Percentiles rank a stretch among this genome's conserved stretches.
Conservation (phyloP, 352 stramenopile genomes). For the Pilasporangium apinafurcum region DNA sequence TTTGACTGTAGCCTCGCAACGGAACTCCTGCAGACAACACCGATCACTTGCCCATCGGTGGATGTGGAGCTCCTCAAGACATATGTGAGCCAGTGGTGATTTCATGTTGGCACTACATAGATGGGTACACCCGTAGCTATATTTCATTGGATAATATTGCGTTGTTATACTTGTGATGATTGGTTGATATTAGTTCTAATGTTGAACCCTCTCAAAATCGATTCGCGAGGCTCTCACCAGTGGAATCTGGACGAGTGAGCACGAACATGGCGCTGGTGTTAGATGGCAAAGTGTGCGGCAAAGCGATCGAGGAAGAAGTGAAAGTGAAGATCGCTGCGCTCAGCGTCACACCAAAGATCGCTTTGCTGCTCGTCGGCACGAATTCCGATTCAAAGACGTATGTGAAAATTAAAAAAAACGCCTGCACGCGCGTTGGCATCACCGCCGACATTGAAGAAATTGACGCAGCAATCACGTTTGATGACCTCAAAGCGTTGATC, state of each 20-base stretch:
- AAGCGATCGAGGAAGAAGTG: constrained; percentile 64
- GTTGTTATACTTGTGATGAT: background rate
- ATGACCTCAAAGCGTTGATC: constrained; percentile 64
- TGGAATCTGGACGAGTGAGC: background rate
- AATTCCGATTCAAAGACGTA: constrained; percentile 91
- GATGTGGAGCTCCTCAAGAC: constrained; percentile 29
- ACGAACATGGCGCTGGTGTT: constrained; percentile 9
- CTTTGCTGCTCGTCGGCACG: constrained; percentile 90
- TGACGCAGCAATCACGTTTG: constrained; percentile 26
- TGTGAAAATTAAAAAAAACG: constrained; percentile 97
- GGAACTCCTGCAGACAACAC: constrained; percentile 25
- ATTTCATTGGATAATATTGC: constrained; percentile 5
- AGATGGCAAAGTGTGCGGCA: constrained; percentile 63
- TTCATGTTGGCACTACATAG: no score
- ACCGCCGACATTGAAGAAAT: constrained; percentile 71
- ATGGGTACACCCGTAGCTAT: background rate
- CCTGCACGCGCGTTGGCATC: constrained; percentile 93
- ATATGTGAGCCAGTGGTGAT: constrained; percentile 35
- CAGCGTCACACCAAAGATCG: constrained; percentile 74
- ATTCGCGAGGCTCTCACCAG: no score
- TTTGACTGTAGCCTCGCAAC: constrained; percentile 51
- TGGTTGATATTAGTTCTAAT: constrained; percentile 2
- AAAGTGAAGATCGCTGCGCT: constrained; percentile 24
- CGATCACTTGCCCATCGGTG: constrained; percentile 35
- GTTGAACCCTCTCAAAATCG: constrained; percentile 4